These are phyloP conservation scores for Harringtonia lauricola DNA, from an alignment of 2,329 filamentous ascomycete genomes.

Conservation along the genomic window DNA sequence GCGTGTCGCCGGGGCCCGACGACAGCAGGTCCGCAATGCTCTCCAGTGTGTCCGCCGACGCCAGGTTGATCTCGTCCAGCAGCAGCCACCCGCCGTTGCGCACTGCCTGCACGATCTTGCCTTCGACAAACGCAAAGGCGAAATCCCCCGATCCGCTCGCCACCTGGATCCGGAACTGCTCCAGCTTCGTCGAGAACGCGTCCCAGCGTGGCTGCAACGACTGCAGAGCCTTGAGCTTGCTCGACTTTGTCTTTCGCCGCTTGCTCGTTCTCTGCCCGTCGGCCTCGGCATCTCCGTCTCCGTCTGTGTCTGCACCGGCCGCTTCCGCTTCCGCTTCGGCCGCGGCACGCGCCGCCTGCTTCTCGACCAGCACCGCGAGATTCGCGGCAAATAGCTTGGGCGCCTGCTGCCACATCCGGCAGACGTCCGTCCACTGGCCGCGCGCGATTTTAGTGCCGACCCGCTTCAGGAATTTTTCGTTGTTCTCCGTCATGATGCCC, in stretches of 20 bases:
- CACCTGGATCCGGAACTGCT: conserved; percentile 72
- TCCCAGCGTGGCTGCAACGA: conserved; percentile 63
- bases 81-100: conserved; percentile 95
- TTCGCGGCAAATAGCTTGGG: conserved; percentile 75
- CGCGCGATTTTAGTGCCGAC: conserved; percentile 70
- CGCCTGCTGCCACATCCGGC: conserved; percentile 80
- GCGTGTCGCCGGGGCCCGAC: conserved; percentile 57
- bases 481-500: conserved; percentile 75
- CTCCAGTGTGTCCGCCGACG: conserved; percentile 87
- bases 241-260: conserved; percentile 40
- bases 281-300: conserved; percentile 26
- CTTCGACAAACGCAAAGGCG: conserved; percentile 92
- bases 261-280: conserved; percentile 57
- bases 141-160: conserved; percentile 63
- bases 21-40: conserved; percentile 81
- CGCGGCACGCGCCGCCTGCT: conserved; percentile 24
- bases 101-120: conserved; percentile 91
- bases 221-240: conserved; percentile 53
- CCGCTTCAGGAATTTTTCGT: conserved; percentile 74
- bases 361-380: conserved; percentile 40
- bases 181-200: conserved; percentile 61
- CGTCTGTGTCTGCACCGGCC: conserved; percentile 20
- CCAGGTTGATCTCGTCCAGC: conserved; percentile 93
- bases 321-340: conserved; percentile 5
- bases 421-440: conserved; percentile 77